A percentile compares a stretch with the other conserved stretches of the same genome.
These are phyloP conservation scores for Lyophyllum atratum DNA, from an alignment of 768 basidiomycete genomes.

Conservation along the genomic window DNA sequence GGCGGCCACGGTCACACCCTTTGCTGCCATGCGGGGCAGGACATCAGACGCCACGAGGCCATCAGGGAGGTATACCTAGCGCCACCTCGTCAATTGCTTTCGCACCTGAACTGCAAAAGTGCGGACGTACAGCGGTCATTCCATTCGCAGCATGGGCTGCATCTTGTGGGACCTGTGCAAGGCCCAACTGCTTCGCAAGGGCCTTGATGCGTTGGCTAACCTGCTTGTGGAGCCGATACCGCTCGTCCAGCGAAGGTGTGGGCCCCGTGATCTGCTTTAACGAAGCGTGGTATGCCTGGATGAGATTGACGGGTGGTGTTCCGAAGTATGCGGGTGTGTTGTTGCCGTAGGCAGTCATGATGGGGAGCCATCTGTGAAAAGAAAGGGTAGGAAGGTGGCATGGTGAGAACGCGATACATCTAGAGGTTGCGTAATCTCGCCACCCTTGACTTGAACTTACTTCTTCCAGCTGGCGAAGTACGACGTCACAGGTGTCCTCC, in stretches of 20 bases:
- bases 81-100: neutral
- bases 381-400: neutral
- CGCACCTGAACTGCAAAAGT: neutral
- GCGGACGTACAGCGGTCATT: slow-evolving; percentile 71
- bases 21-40: slow-evolving; percentile 62
- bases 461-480: slow-evolving; percentile 90
- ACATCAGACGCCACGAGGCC: slow-evolving; percentile 69
- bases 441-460: slow-evolving; percentile 30
- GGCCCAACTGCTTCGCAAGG: slow-evolving; percentile 60
- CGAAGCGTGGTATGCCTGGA: slow-evolving; percentile 82
- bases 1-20: slow-evolving; percentile 76
- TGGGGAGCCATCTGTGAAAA: slow-evolving; percentile 70
- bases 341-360: slow-evolving; percentile 84
- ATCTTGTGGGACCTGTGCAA: slow-evolving; percentile 62
- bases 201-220: slow-evolving; percentile 66
- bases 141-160: slow-evolving; percentile 72
- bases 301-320: slow-evolving; percentile 85
- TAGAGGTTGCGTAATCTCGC: neutral
- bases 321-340: slow-evolving; percentile 84
- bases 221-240: slow-evolving; percentile 69
- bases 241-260: slow-evolving; percentile 62
- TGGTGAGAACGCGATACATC: neutral
- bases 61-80: slow-evolving; percentile 70
- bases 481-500: slow-evolving; percentile 59
- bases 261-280: slow-evolving; percentile 64